Conservation (phyloP, 1,284 basidiomycete species). For the Leccinum glutinopallens region DNA sequence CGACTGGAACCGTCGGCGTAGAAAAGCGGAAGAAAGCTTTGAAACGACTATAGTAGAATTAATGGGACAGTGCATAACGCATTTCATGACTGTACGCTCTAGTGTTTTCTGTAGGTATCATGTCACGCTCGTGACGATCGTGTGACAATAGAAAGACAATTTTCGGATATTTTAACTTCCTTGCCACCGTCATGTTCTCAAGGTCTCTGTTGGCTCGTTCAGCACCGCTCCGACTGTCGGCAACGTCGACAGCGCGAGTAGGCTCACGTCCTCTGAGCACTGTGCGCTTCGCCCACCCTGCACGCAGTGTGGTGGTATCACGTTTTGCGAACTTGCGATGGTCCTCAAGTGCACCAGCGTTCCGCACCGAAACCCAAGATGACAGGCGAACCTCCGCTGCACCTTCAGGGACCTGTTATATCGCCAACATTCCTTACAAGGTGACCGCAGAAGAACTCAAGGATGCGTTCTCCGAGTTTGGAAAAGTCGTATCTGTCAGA, state of each 20-base stretch:
- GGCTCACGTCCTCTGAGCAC: conserved; percentile 22
- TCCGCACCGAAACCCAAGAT: conserved; percentile 8
- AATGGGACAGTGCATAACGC: conserved; percentile 9
- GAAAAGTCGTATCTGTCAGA: conserved; percentile 36
- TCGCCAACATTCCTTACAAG: conserved; percentile 50
- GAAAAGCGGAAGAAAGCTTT: conserved; percentile 86
- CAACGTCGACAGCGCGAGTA: conserved; percentile 8
- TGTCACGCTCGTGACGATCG: conserved; percentile 26
- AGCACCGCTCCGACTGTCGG: conserved; percentile 15
- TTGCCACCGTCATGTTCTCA: conserved; percentile 24
- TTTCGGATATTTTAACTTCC: conserved; percentile 18
- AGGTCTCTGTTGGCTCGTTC: conserved; percentile 27
- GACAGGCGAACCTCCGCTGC: not conserved
- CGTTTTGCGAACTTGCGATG: conserved; percentile 15
- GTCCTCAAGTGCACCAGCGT: conserved; percentile 22
- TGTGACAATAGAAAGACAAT: conserved; percentile 26
- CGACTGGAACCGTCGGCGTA: conserved; percentile 50
- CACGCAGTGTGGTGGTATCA: conserved; percentile 1
- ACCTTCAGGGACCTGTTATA: conserved; percentile 41
- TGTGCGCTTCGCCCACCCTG: conserved; percentile 7
- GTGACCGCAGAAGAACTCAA: conserved; percentile 41
- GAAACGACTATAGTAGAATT: conserved; percentile 65
- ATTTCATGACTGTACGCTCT: conserved; percentile 7
- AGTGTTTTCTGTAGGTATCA: conserved; percentile 3
- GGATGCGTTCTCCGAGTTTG: conserved; percentile 41